Conservation (phyloP, 2,329 filamentous ascomycete genomes). For the Penicillium corylophilum region DNA sequence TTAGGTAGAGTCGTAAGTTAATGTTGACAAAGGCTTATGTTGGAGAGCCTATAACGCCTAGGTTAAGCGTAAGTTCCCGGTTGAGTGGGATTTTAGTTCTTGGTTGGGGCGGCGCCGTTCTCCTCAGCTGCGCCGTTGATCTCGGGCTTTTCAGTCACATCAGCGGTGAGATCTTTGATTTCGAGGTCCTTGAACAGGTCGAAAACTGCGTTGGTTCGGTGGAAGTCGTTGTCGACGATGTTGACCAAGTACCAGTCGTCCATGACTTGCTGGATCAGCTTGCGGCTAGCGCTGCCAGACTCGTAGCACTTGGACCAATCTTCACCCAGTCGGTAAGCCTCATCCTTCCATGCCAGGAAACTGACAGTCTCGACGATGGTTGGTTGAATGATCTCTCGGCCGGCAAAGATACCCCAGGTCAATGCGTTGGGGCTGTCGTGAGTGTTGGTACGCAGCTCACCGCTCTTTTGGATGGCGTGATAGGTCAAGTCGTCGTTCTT, state of each 20-base stretch:
- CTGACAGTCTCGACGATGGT: constrained; percentile 98
- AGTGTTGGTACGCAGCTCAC: constrained; percentile 80
- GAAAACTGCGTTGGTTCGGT: constrained; percentile 77
- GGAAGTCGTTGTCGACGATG: constrained; percentile 98
- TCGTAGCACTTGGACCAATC: constrained; percentile 95
- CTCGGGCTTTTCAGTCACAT: constrained; percentile 27
- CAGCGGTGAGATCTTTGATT: constrained; percentile 38
- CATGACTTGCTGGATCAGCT: constrained; percentile 79
- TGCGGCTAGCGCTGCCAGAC: constrained; percentile 70
- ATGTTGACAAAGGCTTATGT: constrained; percentile 15
- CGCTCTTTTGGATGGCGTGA: constrained; percentile 84
- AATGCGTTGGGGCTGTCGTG: constrained; percentile 90
- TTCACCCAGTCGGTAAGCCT: constrained; percentile 86
- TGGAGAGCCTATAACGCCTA: neutral
- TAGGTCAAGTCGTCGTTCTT: constrained; percentile 81
- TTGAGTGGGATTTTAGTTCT: constrained; percentile 25
- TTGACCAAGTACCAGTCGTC: constrained; percentile 92
- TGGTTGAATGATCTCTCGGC: constrained; percentile 98
- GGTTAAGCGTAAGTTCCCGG: constrained; percentile 9
- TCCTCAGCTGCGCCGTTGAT: constrained; percentile 20
- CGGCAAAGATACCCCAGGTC: constrained; percentile 98
- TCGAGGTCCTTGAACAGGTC: constrained; percentile 75
- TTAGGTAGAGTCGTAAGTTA: constrained; percentile 27
- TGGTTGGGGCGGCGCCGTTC: constrained; percentile 16
- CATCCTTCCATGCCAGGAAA: constrained; percentile 98